Evolutionary conservation across 768 basidiomycete species (phyloP), one percentile per base, ranked within the genome.

Genomic region (Tulasnella sp.): DNA sequence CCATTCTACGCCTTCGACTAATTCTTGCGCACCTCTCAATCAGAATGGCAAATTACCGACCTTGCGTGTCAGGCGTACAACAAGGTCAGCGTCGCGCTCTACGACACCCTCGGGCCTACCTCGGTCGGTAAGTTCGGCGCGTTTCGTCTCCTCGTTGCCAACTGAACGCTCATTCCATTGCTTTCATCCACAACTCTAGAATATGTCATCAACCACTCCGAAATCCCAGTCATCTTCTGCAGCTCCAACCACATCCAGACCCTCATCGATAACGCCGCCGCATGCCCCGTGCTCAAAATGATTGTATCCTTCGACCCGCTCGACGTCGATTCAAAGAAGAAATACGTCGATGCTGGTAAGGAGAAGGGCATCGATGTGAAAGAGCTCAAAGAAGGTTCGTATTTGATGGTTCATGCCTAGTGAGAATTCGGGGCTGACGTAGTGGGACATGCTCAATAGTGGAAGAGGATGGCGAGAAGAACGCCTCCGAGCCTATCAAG

Each of bases 41-140:
- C 31, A 93, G 97, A 97, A 83, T 99, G 97, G 97, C 96, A 98
- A 83, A 84, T 97, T 39, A 85, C 96, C 68, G 95, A 97, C 80
- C 85, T 94, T 73, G 91, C 94, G 17, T 85, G 90, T 76, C 89
- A 92, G 72, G 91, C 89, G 11, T 97, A 97, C 82, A 86, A 87
- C 34, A 90, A 93, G 81, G 91, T 97, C 42, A 88, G 90, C 7
- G 94, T 97, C 78, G 91, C 91, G 80, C 85, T 99, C 77, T 99
- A 99, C 83, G 96, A 98, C 81, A 97, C 96, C 0, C 85, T 99
- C 68, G 97, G 97, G 15, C 90, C 90, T 79, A 91, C 94, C 81
- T 91, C 94, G 70, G 94, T 96, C 77, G 93, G 93, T 93, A 79
- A 82, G 91, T 6, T 58, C 25, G 19, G 15, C 73, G 9, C 82